These are phyloP conservation scores for Entophlyctis luteolus DNA, from an alignment of 192 early-diverging fungal genomes.

Conservation along the genomic window DNA sequence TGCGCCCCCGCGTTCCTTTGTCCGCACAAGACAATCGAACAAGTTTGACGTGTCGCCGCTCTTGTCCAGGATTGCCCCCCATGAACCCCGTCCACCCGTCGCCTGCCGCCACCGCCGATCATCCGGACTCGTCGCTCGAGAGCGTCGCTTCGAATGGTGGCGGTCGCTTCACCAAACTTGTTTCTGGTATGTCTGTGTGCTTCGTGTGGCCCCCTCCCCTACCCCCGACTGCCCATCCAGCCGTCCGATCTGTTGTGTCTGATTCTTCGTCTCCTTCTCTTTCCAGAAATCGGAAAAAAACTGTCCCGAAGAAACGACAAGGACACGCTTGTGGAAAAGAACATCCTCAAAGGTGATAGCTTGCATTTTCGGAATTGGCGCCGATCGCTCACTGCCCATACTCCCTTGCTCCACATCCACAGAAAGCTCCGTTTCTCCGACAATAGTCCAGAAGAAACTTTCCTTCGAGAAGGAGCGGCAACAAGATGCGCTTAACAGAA, in stretches of 20 bases:
- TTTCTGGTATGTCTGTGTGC: not conserved
- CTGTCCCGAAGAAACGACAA: slow-evolving; percentile 36
- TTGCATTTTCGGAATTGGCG: not conserved
- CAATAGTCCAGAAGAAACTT: slow-evolving; percentile 39
- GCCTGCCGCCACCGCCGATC: no score
- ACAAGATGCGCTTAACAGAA: slow-evolving; percentile 41
- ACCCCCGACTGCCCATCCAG: no score
- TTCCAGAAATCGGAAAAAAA: slow-evolving; percentile 49
- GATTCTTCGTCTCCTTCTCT: not conserved
- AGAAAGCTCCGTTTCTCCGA: slow-evolving; percentile 41
- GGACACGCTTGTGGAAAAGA: slow-evolving; percentile 44
- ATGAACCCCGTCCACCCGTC: no score
- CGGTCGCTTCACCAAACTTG: not conserved
- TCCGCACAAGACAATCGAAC: no score
- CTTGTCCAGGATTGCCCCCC: no score
- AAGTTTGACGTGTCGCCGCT: no score
- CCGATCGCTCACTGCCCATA: not conserved
- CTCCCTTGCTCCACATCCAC: not conserved
- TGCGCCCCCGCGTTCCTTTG: no score
- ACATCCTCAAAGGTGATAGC: slow-evolving; percentile 45
- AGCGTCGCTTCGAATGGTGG: not conserved
- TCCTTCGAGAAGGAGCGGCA: slow-evolving; percentile 47
- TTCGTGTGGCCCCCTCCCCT: not conserved
- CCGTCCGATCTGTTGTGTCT: no score
- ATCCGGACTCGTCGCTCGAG: not conserved